Evolutionary conservation across 768 basidiomycete genomes (phyloP).

Genomic region (Hemileccinum rubropunctum): DNA sequence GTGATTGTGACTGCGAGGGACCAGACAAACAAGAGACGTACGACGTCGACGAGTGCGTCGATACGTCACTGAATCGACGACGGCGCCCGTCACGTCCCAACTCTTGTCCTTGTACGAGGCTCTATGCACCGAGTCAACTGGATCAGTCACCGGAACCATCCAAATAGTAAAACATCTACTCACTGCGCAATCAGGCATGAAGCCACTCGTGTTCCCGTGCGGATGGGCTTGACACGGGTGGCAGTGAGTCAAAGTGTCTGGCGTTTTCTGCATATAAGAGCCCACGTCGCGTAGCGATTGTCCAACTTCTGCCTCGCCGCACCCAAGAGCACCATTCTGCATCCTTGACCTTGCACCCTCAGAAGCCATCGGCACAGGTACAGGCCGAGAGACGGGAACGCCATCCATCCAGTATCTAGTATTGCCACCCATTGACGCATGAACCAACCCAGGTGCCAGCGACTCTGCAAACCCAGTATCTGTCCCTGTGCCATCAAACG

Average conservation of each 20-base stretch:
- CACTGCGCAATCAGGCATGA: conserved; percentile 2
- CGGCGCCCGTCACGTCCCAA: neutral
- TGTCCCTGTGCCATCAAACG: conserved; percentile 5
- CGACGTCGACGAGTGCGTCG: conserved; percentile 14
- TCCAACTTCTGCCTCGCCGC: conserved; percentile 2
- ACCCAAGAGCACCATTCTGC: neutral
- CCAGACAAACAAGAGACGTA: conserved; percentile 22
- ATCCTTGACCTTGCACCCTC: neutral
- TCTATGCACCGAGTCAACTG: neutral
- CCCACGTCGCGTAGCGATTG: neutral
- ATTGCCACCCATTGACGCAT: neutral
- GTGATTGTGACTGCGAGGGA: conserved; percentile 19
- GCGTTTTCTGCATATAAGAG: neutral
- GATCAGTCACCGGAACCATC: neutral
- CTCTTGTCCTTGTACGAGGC: conserved; percentile 1
- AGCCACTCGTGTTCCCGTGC: neutral
- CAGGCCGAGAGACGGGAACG: neutral
- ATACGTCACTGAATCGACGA: conserved; percentile 21
- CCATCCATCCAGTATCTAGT: conserved; percentile 1
- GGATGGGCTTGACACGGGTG: neutral
- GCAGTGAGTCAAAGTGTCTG: neutral
- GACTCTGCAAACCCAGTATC: neutral
- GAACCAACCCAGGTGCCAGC: neutral
- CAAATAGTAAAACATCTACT: neutral
- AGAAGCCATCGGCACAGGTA: conserved; percentile 7